Conservation (phyloP, 176 grass and related monocot genomes). For the Ananas comosus region DNA sequence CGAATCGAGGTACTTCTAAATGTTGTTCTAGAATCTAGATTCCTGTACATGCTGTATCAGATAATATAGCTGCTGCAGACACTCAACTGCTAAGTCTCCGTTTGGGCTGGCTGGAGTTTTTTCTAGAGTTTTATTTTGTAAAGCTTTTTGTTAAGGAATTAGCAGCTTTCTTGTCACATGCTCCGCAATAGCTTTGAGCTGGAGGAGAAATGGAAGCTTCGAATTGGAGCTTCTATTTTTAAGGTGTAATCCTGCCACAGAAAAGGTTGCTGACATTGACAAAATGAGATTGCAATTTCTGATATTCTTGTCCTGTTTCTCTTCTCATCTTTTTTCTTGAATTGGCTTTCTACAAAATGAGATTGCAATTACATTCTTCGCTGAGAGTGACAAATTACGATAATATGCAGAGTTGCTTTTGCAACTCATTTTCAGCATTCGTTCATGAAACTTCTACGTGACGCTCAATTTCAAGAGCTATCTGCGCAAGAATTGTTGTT, state of each 20-base stretch:
- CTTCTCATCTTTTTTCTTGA: not conserved
- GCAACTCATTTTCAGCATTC: constrained; percentile 68
- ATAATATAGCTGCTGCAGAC: not conserved
- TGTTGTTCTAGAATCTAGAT: not conserved
- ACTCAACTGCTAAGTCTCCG: not conserved
- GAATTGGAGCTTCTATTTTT: too few species aligned
- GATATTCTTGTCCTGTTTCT: not conserved
- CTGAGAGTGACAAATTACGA: not conserved
- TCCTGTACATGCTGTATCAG: not conserved
- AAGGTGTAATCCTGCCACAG: too few species aligned
- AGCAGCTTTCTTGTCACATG: too few species aligned
- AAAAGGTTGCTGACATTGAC: too few species aligned
- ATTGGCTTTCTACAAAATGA: not conserved
- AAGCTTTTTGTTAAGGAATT: too few species aligned
- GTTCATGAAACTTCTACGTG: constrained; percentile 87
- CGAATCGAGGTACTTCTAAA: constrained; percentile 19
- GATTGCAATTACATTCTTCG: not conserved
- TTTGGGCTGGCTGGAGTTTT: too few species aligned
- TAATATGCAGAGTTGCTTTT: constrained; percentile 42
- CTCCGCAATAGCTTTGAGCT: too few species aligned
- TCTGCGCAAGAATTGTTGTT: constrained; percentile 61
- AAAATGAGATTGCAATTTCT: too few species aligned
- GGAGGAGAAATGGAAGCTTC: too few species aligned
- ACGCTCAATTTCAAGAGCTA: constrained; percentile 85
- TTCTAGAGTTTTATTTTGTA: too few species aligned